Evolutionary conservation across 2,329 filamentous ascomycete species (phyloP).

Genomic region (Knoxdaviesia proteae): DNA sequence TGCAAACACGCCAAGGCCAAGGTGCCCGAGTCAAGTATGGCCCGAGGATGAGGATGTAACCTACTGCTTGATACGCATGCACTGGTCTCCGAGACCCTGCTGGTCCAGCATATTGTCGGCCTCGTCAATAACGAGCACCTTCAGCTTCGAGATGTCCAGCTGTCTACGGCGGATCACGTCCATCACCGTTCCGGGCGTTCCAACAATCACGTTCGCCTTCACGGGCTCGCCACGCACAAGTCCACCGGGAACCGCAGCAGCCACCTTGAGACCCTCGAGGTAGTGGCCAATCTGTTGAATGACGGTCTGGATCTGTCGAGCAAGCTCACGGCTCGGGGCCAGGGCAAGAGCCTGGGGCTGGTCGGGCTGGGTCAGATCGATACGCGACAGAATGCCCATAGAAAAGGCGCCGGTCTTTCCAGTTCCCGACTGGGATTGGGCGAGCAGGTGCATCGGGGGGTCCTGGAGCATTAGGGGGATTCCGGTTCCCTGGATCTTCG

Average conservation of each 20-base stretch:
- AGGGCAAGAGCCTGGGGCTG: conserved; percentile 73
- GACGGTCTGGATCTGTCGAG: conserved; percentile 80
- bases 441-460: conserved; percentile 86
- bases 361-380: conserved; percentile 49
- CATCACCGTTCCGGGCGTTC: conserved; percentile 82
- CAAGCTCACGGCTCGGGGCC: conserved; percentile 83
- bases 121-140: conserved; percentile 80
- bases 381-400: conserved; percentile 69
- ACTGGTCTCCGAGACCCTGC: conserved; percentile 88
- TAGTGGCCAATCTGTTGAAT: conserved; percentile 69
- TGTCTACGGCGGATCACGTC: conserved; percentile 63
- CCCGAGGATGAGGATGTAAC: conserved; percentile 12
- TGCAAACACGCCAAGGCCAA: background rate
- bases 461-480: conserved; percentile 71
- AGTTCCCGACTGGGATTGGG: conserved; percentile 96
- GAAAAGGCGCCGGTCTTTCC: conserved; percentile 96
- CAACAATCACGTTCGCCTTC: conserved; percentile 63
- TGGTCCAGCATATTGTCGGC: conserved; percentile 98
- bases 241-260: conserved; percentile 65
- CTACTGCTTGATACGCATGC: conserved; percentile 69
- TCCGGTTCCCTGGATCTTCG: conserved; percentile 92
- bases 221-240: conserved; percentile 48
- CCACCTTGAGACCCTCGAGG: conserved; percentile 52
- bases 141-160: conserved; percentile 51
- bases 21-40: background rate